Evolutionary conservation across 2,329 filamentous ascomycete genomes (phyloP).

Genomic region (Blastomyces emzantsi): DNA sequence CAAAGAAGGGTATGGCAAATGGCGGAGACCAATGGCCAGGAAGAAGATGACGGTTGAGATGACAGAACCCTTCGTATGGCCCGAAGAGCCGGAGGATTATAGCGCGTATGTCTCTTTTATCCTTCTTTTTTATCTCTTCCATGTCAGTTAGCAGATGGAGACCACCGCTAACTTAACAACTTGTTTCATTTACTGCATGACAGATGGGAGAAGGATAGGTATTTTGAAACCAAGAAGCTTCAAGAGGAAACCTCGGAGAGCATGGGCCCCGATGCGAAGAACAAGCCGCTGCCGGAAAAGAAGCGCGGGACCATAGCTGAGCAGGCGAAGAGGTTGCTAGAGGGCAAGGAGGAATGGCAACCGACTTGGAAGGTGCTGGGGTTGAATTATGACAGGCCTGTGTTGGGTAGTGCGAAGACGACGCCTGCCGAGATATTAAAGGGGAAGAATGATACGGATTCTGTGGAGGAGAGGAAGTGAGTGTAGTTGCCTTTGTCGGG

Average conservation of each 20-base stretch:
- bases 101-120: conserved; percentile 40
- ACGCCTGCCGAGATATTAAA: not conserved
- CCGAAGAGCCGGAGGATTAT: conserved; percentile 55
- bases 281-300: conserved; percentile 30
- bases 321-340: conserved; percentile 55
- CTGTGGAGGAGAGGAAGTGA: conserved; percentile 1
- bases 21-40: conserved; percentile 60
- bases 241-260: conserved; percentile 35
- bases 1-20: conserved; percentile 43
- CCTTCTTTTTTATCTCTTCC: not conserved
- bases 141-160: not conserved
- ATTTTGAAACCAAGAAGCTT: conserved; percentile 45
- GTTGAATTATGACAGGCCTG: conserved; percentile 29
- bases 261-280: conserved; percentile 28
- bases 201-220: conserved; percentile 56
- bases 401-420: conserved; percentile 9
- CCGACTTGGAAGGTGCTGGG: conserved; percentile 40
- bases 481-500: not conserved
- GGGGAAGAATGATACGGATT: not conserved
- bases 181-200: conserved; percentile 12
- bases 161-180: not conserved
- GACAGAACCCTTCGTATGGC: conserved; percentile 80
- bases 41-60: conserved; percentile 97
- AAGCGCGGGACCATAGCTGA: conserved; percentile 43
- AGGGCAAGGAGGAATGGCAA: conserved; percentile 54